These are phyloP conservation scores for Phenoliferia sp. DNA, from an alignment of 1,284 basidiomycete species.

Conservation along the genomic window DNA sequence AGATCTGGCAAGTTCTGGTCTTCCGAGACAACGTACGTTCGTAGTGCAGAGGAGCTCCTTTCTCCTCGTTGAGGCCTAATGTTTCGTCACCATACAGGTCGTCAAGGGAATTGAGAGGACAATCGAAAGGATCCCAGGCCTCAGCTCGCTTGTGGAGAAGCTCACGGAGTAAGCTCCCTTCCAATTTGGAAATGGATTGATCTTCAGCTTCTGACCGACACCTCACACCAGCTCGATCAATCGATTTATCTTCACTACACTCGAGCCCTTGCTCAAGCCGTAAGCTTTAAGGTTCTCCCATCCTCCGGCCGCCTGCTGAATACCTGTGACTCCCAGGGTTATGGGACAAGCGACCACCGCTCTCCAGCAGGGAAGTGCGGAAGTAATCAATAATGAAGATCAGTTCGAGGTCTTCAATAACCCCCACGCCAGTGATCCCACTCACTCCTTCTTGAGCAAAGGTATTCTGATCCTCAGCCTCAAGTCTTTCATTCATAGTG, in stretches of 20 bases:
- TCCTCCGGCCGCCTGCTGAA: neutral
- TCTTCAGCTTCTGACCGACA: no score
- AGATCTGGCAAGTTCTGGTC: constrained; percentile 77
- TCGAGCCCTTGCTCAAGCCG: constrained; percentile 39
- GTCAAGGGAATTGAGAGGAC: constrained; percentile 81
- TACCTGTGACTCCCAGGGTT: neutral
- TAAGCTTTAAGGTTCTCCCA: neutral
- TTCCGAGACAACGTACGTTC: constrained; percentile 67
- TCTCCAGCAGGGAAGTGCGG: constrained; percentile 38
- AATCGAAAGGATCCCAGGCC: constrained; percentile 64
- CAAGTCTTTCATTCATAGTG: neutral
- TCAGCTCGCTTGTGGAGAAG: constrained; percentile 68
- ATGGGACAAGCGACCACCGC: constrained; percentile 37
- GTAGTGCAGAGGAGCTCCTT: no score
- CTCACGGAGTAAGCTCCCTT: no score
- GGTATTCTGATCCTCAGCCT: constrained; percentile 6
- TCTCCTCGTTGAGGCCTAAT: neutral
- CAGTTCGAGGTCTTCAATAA: constrained; percentile 34
- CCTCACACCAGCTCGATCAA: no score
- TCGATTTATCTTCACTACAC: constrained; percentile 41
- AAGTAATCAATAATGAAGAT: constrained; percentile 40
- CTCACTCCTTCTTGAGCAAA: constrained; percentile 37
- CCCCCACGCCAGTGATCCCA: constrained; percentile 42
- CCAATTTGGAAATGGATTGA: no score
- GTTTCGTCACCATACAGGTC: constrained; percentile 20